phyloP scores from a whole-genome alignment of 2,329 filamentous ascomycete species.

The Drechslerella stenobrocha region DNA sequence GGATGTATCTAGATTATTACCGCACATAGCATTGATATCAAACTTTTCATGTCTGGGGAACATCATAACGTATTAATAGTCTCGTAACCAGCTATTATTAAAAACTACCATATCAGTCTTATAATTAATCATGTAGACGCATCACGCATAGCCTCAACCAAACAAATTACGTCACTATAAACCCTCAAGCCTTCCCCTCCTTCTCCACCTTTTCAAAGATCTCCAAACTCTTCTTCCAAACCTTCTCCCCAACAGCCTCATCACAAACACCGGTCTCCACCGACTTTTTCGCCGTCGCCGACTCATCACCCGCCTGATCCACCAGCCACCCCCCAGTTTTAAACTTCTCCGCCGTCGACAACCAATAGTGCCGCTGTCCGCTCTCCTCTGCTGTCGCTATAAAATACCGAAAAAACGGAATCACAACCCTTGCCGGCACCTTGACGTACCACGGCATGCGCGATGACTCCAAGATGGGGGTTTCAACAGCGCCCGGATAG shows the following conservation, averaged over 20 bases:
- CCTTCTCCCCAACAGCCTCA: constrained; percentile 45
- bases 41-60: not conserved
- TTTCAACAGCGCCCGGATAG: constrained; percentile 56
- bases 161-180: no score
- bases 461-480: constrained; percentile 52
- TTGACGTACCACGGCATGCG: constrained; percentile 55
- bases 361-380: constrained; percentile 49
- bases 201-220: constrained; percentile 42
- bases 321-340: constrained; percentile 47
- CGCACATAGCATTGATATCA: constrained; percentile 11
- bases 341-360: constrained; percentile 50
- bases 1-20: constrained; percentile 35
- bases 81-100: not conserved
- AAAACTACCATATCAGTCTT: no score
- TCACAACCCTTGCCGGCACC: constrained; percentile 24
- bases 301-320: constrained; percentile 47
- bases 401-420: constrained; percentile 48
- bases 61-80: no score
- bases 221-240: constrained; percentile 49
- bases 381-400: constrained; percentile 45
- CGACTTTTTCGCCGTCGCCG: constrained; percentile 21
- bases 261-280: constrained; percentile 15
- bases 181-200: constrained; percentile 21
- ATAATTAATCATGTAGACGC: no score
- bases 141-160: no score